phyloP scores from a whole-genome alignment of 2,329 filamentous ascomycete species.

The Fusarium transvaalense region DNA sequence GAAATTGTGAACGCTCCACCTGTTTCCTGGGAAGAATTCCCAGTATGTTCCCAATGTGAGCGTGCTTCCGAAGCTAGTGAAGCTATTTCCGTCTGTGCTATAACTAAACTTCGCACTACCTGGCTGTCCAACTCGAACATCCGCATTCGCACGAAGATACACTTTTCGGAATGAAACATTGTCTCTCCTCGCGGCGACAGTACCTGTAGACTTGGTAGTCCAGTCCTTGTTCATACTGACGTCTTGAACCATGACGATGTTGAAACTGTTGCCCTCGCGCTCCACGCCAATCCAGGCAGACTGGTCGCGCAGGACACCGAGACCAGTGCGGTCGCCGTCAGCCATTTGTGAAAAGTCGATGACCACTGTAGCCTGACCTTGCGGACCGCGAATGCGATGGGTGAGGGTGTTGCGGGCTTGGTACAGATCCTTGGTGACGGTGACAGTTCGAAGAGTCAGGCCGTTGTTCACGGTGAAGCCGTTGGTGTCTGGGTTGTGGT shows the following conservation, averaged over 20 bases:
- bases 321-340: conserved; percentile 4
- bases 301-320: conserved; percentile 5
- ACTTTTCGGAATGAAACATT: conserved; percentile 14
- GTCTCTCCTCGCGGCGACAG: neutral
- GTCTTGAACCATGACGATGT: conserved; percentile 4
- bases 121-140: conserved; percentile 6
- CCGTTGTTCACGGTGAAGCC: conserved; percentile 17
- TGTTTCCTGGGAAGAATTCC: conserved; percentile 15
- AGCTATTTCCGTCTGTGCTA: conserved; percentile 1
- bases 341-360: conserved; percentile 21
- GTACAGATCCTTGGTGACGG: conserved; percentile 18
- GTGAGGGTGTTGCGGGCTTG: conserved; percentile 21
- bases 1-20: conserved; percentile 18
- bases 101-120: conserved; percentile 19
- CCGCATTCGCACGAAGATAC: conserved; percentile 6
- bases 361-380: neutral
- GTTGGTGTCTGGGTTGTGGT: conserved; percentile 13
- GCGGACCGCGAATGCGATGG: conserved; percentile 7
- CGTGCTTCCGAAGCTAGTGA: conserved; percentile 1
- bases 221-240: conserved; percentile 15
- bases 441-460: conserved; percentile 9
- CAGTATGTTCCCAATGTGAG: conserved; percentile 14
- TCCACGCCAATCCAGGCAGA: conserved; percentile 21
- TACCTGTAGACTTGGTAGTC: conserved; percentile 17
- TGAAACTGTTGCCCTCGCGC: conserved; percentile 14